Evolutionary conservation across 164 flowering plant genomes (phyloP), one percentile per base, ranked within the genome.

Genomic region (Stephania cephalantha): DNA sequence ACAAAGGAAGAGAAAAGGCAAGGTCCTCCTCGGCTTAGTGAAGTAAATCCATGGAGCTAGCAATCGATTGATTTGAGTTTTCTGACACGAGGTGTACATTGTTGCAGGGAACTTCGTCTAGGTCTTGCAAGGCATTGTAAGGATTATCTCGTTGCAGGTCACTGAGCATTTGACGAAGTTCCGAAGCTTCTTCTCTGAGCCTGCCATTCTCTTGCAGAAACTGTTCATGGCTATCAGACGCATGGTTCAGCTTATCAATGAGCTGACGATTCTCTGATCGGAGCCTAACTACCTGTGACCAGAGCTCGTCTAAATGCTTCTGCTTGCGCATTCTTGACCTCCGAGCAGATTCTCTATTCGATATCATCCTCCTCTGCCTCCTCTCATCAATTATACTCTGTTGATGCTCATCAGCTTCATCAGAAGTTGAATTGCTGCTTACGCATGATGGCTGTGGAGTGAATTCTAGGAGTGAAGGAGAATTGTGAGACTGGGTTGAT

Each of bases 241-340:
- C 79, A 74, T 86, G 82, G 78, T 88, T 91, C 71, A 95, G 86
- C 85, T 88, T 91, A 31, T 89, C 93, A 3, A 95, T 79, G 74
- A 95, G 90, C 77, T 88, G 88, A 73, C 90, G 89, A 71, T 95
- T 95, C 85, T 95, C 95, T 66, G 85, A 82, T 53, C 93, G 76
- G 68, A 95, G 89, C 89, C 90, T 85, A 46, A 86, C 81, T 46
- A 94, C 97, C 82, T 88, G 94, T 2, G 93, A 87, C 94, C 94
- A 88, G 7, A 95, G 94, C 86, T 95, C 98, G 74, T 91, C 92
- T 17, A 95, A 86, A 83, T 93, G 97, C 79, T 81, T 87, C 85
- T 95, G 97, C 87, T 95, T 93, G 50, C 98, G 82, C 97, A 93
- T 93, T 61, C 98, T 87, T 17, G 98, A 93, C 53, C 98, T 46